Evolutionary conservation across 2,329 filamentous ascomycete species (phyloP).

Genomic region (Aspergillus oerlinghausenensis): DNA sequence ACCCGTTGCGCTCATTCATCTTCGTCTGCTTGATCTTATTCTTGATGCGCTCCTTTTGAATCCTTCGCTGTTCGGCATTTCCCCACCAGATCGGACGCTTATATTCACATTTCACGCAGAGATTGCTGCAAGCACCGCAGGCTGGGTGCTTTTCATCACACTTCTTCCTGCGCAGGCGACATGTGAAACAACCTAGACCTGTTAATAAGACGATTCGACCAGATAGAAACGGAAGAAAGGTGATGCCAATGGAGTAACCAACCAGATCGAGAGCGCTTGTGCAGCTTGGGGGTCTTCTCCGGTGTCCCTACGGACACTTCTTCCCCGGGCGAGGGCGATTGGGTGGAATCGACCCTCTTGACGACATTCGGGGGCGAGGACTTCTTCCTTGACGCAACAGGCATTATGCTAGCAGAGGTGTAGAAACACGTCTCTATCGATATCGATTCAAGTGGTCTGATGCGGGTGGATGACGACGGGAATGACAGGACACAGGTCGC

Average conservation of each 20-base stretch:
- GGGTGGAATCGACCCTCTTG: slow-evolving; percentile 15
- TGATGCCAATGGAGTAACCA: slow-evolving; percentile 39
- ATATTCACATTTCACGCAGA: slow-evolving; percentile 89
- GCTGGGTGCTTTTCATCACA: slow-evolving; percentile 63
- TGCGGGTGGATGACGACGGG: slow-evolving; percentile 4
- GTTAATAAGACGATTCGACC: background rate
- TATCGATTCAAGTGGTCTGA: background rate
- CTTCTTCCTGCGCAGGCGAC: slow-evolving; percentile 64
- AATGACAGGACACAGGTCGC: slow-evolving; percentile 13
- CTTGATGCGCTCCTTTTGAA: slow-evolving; percentile 95
- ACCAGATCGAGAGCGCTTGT: slow-evolving; percentile 93
- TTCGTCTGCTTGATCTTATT: slow-evolving; percentile 97
- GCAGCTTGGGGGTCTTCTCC: slow-evolving; percentile 76
- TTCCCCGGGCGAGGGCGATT: slow-evolving; percentile 41
- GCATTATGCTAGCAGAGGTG: slow-evolving; percentile 11
- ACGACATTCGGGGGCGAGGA: slow-evolving; percentile 3
- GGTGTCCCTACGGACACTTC: slow-evolving; percentile 43
- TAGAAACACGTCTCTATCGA: background rate
- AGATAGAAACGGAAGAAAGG: background rate
- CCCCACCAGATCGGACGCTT: slow-evolving; percentile 97
- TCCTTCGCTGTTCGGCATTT: slow-evolving; percentile 77
- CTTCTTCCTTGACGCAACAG: slow-evolving; percentile 16
- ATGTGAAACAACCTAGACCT: slow-evolving; percentile 61
- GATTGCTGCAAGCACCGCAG: slow-evolving; percentile 62
- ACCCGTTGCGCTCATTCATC: slow-evolving; percentile 75